Conservation (phyloP, 176 grass and related monocot species). For the Triticum turgidum region DNA sequence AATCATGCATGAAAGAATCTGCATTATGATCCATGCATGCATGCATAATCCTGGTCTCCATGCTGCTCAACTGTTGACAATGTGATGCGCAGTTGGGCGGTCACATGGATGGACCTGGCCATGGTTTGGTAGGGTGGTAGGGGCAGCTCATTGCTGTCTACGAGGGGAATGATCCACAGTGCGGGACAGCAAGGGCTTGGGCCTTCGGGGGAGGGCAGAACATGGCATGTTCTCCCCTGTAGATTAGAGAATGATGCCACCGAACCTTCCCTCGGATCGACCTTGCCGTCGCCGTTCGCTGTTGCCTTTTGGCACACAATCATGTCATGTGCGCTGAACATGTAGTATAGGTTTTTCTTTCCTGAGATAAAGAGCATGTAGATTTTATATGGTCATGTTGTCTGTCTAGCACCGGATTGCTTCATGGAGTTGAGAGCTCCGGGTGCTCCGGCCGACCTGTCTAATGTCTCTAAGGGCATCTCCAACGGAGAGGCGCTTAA, state of each 20-base stretch:
- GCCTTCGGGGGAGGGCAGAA: not conserved
- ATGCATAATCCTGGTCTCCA: not conserved
- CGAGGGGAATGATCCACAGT: not conserved
- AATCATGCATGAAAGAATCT: not conserved
- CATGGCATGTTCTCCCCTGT: not conserved
- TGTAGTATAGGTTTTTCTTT: not conserved
- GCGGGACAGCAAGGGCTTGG: not conserved
- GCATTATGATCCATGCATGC: not conserved
- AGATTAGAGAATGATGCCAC: not conserved
- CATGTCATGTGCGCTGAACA: not conserved
- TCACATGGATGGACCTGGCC: slow-evolving; percentile 5
- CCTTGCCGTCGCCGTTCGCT: not conserved
- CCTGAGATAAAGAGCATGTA: too few relatives aligned
- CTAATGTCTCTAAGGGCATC: too few relatives aligned
- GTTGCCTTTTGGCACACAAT: not conserved
- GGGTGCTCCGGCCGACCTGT: too few relatives aligned
- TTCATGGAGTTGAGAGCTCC: too few relatives aligned
- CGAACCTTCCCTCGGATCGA: not conserved
- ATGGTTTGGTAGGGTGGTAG: not conserved
- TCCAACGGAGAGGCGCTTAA: too few relatives aligned
- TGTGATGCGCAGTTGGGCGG: not conserved
- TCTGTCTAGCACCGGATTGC: too few relatives aligned
- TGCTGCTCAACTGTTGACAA: not conserved
- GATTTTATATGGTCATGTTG: too few relatives aligned
- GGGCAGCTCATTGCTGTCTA: too few relatives aligned